Evolutionary conservation across 305 asterid genomes (phyloP), one percentile per base, ranked within the genome.

Genomic region (Fraxinus sp.): DNA sequence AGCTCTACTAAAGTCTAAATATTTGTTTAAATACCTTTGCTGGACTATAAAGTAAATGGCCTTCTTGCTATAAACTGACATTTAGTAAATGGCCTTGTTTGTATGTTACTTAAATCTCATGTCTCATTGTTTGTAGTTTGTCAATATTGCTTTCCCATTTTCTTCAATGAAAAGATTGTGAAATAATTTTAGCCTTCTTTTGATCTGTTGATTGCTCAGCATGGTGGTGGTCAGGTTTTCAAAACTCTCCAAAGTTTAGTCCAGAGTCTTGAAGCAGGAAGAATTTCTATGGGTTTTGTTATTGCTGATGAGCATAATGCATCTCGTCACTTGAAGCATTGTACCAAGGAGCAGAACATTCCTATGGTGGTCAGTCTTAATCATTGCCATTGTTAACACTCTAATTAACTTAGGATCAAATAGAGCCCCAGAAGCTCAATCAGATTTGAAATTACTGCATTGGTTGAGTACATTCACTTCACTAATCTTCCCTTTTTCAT

Each of bases 211-310:
- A 76, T 55, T 75, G 44, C 84, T 76, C 90, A 94, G 97, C 95
- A 91, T 86, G 96, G 97, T 57, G 98, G 97, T 55, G 97, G 94
- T 37, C 91, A 88, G 86, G 93, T 94, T 82, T 90, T 91, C 90
- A 91, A 80, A 82, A 90, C 94, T 32, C 90, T 94, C 80, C 93
- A 89, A 74, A 84, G 83, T 83, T 86, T 93, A 89, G 86, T 91
- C 78, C 91, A 92, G 85, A 81, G 86, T 84, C 89, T 88, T 74
- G 95, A 91, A 81, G 83, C 89, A 76, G 91, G 91, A 79, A 88
- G 76, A 85, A 84, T 93, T 85, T 89, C 89, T 13, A 73, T 26
- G 68, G 98, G 91, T 57, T 84, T 88, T 71, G 81, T 94, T 84
- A 88, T 94, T 85, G 77, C 87, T 78, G 95, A 90, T 77, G 92